Evolutionary conservation across 1,284 basidiomycete species (phyloP).

Genomic region (Melanopsichium pennsylvanicum): DNA sequence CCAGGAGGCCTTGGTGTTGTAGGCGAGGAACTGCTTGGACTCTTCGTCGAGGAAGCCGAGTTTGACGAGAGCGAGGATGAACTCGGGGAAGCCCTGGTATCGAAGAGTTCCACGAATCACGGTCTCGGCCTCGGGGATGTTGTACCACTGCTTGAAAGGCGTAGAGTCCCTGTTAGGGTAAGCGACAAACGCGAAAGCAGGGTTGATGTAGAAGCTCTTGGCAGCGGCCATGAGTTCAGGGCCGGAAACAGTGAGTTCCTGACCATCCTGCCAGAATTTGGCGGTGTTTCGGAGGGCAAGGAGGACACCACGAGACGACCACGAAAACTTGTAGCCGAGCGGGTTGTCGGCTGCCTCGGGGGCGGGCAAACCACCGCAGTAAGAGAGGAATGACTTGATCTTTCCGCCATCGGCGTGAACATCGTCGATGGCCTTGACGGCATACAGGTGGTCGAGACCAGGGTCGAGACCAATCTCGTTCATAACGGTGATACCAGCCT

Average conservation of each 20-base stretch:
- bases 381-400: slow-evolving; percentile 93
- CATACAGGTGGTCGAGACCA: slow-evolving; percentile 95
- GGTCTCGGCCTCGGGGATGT: slow-evolving; percentile 92
- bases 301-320: slow-evolving; percentile 95
- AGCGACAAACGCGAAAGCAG: slow-evolving; percentile 92
- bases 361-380: slow-evolving; percentile 94
- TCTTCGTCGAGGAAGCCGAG: slow-evolving; percentile 85
- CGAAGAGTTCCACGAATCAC: slow-evolving; percentile 91
- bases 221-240: slow-evolving; percentile 69
- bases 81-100: slow-evolving; percentile 98
- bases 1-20: slow-evolving; percentile 65
- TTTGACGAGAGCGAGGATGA: slow-evolving; percentile 86
- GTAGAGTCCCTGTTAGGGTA: slow-evolving; percentile 97
- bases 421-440: slow-evolving; percentile 94
- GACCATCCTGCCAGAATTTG: slow-evolving; percentile 70
- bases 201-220: slow-evolving; percentile 92
- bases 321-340: slow-evolving; percentile 98
- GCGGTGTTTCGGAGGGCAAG: slow-evolving; percentile 93
- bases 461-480: slow-evolving; percentile 99
- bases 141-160: slow-evolving; percentile 83
- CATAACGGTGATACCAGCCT: slow-evolving; percentile 91
- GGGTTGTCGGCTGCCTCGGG: slow-evolving; percentile 91
- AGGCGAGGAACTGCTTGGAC: slow-evolving; percentile 76
- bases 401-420: slow-evolving; percentile 88
- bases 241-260: slow-evolving; percentile 61